phyloP scores from a whole-genome alignment of 441 rosid genomes.

The Erysimum cheiri region DNA sequence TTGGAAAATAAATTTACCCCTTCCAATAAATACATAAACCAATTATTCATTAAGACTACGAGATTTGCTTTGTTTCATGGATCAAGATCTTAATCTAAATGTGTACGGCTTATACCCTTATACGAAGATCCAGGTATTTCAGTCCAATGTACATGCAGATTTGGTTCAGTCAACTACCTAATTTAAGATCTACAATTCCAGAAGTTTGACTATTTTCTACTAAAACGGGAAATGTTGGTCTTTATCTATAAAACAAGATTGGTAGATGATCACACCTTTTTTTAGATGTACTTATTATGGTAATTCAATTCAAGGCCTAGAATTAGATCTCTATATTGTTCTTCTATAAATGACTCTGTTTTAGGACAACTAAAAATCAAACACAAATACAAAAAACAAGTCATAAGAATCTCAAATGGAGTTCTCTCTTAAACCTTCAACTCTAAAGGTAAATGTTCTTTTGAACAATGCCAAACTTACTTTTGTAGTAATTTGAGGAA shows the following conservation, averaged over 20 bases:
- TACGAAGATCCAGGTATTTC: not conserved
- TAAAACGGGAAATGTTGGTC: not conserved
- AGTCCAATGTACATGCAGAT: not conserved
- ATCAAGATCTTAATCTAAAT: not conserved
- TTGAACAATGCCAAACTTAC: not conserved
- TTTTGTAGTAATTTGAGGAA: not conserved
- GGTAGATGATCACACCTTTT: not conserved
- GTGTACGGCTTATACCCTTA: not conserved
- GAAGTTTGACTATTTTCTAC: conserved; percentile 24
- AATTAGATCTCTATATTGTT: conserved; percentile 5
- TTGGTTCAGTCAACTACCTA: conserved; percentile 9
- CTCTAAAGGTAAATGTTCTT: conserved; percentile 33
- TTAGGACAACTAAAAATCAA: not conserved
- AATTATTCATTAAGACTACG: too few species aligned
- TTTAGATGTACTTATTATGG: conserved; percentile 34
- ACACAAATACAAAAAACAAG: conserved; percentile 9
- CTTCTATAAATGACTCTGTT: conserved; percentile 26
- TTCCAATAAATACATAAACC: too few species aligned
- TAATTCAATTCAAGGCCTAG: conserved; percentile 16
- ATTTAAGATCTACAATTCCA: conserved; percentile 1
- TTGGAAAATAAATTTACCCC: not conserved
- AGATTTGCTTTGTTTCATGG: not conserved
- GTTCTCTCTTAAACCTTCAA: conserved; percentile 39
- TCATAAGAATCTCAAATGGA: conserved; percentile 31
- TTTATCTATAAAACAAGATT: not conserved